Evolutionary conservation across 805 yeast species (phyloP).

Genomic region (Nakazawaea pomicola): DNA sequence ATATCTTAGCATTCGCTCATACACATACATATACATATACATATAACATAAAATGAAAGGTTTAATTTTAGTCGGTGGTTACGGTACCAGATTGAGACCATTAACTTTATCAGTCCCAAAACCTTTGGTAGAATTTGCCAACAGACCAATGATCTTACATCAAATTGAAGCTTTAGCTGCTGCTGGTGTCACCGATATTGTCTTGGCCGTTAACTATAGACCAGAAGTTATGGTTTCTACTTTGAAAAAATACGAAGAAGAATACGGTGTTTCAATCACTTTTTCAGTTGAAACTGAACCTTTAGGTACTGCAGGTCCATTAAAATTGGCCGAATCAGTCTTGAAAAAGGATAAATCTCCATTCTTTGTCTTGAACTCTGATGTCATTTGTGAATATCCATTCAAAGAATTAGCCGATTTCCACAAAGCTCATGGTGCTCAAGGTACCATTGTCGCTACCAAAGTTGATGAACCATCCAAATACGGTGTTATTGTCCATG

Average conservation of each 20-base stretch:
- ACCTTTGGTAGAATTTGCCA: constrained; percentile 96
- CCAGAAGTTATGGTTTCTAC: constrained; percentile 99
- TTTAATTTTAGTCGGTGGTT: constrained; percentile 97
- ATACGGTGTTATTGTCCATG: constrained; percentile 99
- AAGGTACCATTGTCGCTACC: constrained; percentile 98
- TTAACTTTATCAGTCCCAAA: constrained; percentile 91
- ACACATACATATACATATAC: neutral
- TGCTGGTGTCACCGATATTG: constrained; percentile 99
- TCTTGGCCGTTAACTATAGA: constrained; percentile 97
- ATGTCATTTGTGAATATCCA: constrained; percentile 98
- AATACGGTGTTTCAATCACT: constrained; percentile 91
- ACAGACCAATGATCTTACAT: constrained; percentile 98
- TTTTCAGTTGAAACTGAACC: constrained; percentile 99
- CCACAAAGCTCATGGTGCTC: constrained; percentile 96
- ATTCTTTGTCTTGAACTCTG: constrained; percentile 96
- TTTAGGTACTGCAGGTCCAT: constrained; percentile 98
- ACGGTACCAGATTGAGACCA: constrained; percentile 99
- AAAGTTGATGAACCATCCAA: constrained; percentile 99
- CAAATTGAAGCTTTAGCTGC: constrained; percentile 97
- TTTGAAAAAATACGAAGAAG: constrained; percentile 87
- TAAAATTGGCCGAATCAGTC: constrained; percentile 92
- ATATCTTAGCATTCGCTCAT: neutral
- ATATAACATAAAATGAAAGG: constrained; percentile 65
- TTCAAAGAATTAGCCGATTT: constrained; percentile 85
- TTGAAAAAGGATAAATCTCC: constrained; percentile 94